phyloP scores from a whole-genome alignment of 1,284 basidiomycete species.

The Boletus nobilissimus region DNA sequence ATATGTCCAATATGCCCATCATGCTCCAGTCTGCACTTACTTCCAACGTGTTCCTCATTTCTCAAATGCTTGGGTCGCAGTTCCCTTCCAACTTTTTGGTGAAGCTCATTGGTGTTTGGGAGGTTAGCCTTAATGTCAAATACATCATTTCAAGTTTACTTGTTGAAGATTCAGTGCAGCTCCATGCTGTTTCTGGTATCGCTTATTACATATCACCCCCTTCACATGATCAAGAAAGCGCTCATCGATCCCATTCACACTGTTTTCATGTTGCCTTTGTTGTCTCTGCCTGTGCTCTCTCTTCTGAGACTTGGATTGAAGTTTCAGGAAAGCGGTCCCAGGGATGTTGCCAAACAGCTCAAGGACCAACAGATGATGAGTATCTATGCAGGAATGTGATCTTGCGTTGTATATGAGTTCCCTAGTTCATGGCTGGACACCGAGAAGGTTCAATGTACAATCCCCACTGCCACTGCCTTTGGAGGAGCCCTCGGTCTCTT shows the following conservation, averaged over 20 bases:
- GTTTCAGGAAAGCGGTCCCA: slow-evolving; percentile 94
- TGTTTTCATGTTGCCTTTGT: slow-evolving; percentile 90
- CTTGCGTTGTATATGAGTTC: neutral
- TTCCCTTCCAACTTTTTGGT: slow-evolving; percentile 95
- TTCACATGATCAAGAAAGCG: slow-evolving; percentile 87
- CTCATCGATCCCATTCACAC: slow-evolving; percentile 95
- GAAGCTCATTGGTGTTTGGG: slow-evolving; percentile 93
- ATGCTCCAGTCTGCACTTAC: slow-evolving; percentile 97
- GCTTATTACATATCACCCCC: slow-evolving; percentile 99
- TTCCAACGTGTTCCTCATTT: slow-evolving; percentile 95
- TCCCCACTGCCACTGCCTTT: slow-evolving; percentile 96
- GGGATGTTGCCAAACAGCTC: slow-evolving; percentile 97
- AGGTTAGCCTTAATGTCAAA: slow-evolving; percentile 65
- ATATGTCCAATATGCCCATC: slow-evolving; percentile 99
- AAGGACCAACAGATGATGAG: slow-evolving; percentile 96
- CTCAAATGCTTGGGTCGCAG: slow-evolving; percentile 91
- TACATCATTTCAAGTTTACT: neutral
- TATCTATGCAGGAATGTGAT: neutral
- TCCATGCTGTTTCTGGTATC: slow-evolving; percentile 91
- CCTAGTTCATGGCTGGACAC: slow-evolving; percentile 93
- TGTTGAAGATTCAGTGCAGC: slow-evolving; percentile 91
- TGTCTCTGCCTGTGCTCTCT: slow-evolving; percentile 93
- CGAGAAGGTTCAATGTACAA: slow-evolving; percentile 99
- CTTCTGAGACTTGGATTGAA: slow-evolving; percentile 99
- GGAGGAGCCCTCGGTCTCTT: slow-evolving; percentile 95